These are phyloP conservation scores for Colletotrichum salicis DNA, from an alignment of 2,329 filamentous ascomycete species.

Conservation along the genomic window DNA sequence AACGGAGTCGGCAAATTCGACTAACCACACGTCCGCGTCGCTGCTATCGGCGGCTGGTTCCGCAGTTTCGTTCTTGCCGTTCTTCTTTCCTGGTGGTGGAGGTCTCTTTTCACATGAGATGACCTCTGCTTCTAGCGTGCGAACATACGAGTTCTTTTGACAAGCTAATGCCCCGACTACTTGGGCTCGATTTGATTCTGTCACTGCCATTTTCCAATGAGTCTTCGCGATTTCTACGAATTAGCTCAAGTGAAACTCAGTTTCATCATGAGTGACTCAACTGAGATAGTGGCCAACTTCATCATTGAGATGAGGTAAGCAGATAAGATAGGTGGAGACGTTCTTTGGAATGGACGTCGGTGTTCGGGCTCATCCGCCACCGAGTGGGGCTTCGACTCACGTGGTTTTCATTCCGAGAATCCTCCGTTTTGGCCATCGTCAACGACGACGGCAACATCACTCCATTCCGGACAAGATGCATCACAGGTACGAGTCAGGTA, in stretches of 20 bases:
- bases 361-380: background rate
- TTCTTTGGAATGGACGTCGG: background rate
- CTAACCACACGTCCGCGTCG: slow-evolving; percentile 40
- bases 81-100: slow-evolving; percentile 18
- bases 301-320: slow-evolving; percentile 1
- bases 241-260: background rate
- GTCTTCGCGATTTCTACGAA: background rate
- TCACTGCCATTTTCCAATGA: slow-evolving; percentile 8
- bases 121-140: slow-evolving; percentile 40
- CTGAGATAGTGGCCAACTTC: background rate
- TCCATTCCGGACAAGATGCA: background rate
- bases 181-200: slow-evolving; percentile 14
- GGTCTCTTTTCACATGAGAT: slow-evolving; percentile 42
- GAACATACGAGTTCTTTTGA: slow-evolving; percentile 42
- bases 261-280: background rate
- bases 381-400: background rate
- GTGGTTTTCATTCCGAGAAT: background rate
- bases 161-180: slow-evolving; percentile 44
- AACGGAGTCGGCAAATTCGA: slow-evolving; percentile 45
- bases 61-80: slow-evolving; percentile 37
- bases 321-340: background rate
- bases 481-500: background rate
- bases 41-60: background rate
- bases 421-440: background rate
- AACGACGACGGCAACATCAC: background rate